Evolutionary conservation across 179 eudicot genomes (phyloP).

Genomic region (Actinidia chinensis): DNA sequence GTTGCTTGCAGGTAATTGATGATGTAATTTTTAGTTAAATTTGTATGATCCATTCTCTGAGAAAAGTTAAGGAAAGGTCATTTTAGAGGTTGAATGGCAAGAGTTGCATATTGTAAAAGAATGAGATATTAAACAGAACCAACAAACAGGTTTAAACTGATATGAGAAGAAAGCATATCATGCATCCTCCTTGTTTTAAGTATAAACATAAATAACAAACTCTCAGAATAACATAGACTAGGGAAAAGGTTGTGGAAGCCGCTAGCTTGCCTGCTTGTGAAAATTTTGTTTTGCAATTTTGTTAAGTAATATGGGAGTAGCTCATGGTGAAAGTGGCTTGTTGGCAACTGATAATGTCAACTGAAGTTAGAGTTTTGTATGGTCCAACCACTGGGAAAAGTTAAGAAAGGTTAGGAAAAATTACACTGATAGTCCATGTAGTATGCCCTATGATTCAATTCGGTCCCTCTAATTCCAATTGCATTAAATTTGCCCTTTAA

Average conservation of each 20-base stretch:
- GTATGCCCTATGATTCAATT: too few relatives aligned
- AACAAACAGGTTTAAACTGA: not conserved
- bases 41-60: not conserved
- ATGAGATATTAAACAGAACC: not conserved
- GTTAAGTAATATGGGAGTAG: not conserved
- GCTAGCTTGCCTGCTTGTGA: not conserved
- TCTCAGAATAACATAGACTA: too few relatives aligned
- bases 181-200: not conserved
- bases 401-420: not conserved
- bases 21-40: not conserved
- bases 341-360: conserved; percentile 2
- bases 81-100: not conserved
- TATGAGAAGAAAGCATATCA: not conserved
- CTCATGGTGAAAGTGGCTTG: conserved; percentile 6
- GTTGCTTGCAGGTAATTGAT: not conserved
- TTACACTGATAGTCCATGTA: too few relatives aligned
- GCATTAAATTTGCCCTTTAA: too few relatives aligned
- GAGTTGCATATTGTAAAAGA: not conserved
- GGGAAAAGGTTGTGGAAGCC: too few relatives aligned
- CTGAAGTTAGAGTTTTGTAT: not conserved
- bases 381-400: not conserved
- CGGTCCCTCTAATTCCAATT: too few relatives aligned
- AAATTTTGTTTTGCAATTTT: not conserved
- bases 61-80: not conserved
- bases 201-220: not conserved